These are phyloP conservation scores for Rhizodiscina lignyota DNA, from an alignment of 495 filamentous ascomycete genomes.

Conservation along the genomic window DNA sequence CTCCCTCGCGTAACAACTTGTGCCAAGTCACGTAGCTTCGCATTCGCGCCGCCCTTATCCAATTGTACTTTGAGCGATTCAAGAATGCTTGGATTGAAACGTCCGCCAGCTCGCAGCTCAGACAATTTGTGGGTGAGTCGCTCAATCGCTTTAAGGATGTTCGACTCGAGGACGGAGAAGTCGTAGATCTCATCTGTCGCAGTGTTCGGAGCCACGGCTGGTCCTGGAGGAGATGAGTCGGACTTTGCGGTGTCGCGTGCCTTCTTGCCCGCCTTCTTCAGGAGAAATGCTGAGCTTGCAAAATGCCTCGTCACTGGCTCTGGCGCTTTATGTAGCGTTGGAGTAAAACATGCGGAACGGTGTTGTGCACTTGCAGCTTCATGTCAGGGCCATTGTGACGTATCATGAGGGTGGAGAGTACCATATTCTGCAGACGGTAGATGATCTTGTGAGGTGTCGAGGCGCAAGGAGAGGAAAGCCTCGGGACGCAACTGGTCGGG, in stretches of 20 bases:
- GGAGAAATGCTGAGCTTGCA: constrained; percentile 7
- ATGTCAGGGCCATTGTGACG: too few species aligned
- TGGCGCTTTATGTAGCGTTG: too few species aligned
- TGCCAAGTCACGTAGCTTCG: constrained; percentile 48
- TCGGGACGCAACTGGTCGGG: too few species aligned
- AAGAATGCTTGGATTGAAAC: constrained; percentile 51
- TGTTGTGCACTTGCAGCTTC: too few species aligned
- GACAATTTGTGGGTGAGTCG: constrained; percentile 45
- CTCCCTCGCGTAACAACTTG: constrained; percentile 60
- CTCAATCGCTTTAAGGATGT: constrained; percentile 38
- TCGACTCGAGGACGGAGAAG: constrained; percentile 42
- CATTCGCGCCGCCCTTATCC: constrained; percentile 14
- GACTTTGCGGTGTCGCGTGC: constrained; percentile 10
- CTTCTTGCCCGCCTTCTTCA: constrained; percentile 23
- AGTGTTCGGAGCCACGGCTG: not conserved
- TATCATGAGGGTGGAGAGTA: too few species aligned
- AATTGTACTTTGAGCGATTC: constrained; percentile 47
- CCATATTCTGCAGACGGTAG: too few species aligned
- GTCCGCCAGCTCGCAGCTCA: constrained; percentile 45
- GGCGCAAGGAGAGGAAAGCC: too few species aligned
- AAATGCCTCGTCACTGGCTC: too few species aligned
- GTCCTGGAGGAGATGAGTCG: constrained; percentile 9
- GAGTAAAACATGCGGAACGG: too few species aligned
- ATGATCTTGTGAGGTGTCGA: too few species aligned
- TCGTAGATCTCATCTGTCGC: constrained; percentile 45